Conservation (phyloP, 129 eudicot species). For the Chrysanthemum makinoi region DNA sequence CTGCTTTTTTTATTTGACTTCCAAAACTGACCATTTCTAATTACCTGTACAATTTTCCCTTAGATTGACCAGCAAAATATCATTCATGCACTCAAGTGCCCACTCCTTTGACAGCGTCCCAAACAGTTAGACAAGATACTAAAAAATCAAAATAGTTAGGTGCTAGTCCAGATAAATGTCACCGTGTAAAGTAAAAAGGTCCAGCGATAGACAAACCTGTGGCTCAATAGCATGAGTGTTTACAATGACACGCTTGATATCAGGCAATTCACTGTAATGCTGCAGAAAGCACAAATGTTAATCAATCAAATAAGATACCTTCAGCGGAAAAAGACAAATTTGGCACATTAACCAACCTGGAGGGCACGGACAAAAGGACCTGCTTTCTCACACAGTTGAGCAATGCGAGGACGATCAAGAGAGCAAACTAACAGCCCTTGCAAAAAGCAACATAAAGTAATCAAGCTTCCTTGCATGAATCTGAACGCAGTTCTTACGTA, state of each 20-base stretch:
- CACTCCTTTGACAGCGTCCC: conserved; percentile 89
- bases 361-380: conserved; percentile 93
- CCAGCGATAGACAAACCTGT: conserved; percentile 42
- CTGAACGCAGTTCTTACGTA: too few relatives aligned
- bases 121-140: conserved; percentile 89
- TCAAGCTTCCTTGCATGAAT: conserved; percentile 26
- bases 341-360: conserved; percentile 46
- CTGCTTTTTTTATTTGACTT: too few relatives aligned
- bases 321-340: background rate
- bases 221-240: too few relatives aligned
- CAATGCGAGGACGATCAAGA: too few relatives aligned
- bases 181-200: background rate
- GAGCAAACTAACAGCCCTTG: conserved; percentile 27
- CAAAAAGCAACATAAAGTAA: conserved; percentile 98
- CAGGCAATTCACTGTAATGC: too few relatives aligned
- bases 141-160: conserved; percentile 16
- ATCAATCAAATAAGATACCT: conserved; percentile 11
- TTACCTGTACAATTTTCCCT: conserved; percentile 94
- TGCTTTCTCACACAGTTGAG: too few relatives aligned
- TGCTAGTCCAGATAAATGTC: background rate
- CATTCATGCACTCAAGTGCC: conserved; percentile 97
- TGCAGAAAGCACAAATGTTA: conserved; percentile 26
- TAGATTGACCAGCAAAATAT: conserved; percentile 76
- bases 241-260: conserved; percentile 77
- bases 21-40: too few relatives aligned